Evolutionary conservation across 2,329 filamentous ascomycete species (phyloP).

Genomic region (Trichoderma afroharzianum): DNA sequence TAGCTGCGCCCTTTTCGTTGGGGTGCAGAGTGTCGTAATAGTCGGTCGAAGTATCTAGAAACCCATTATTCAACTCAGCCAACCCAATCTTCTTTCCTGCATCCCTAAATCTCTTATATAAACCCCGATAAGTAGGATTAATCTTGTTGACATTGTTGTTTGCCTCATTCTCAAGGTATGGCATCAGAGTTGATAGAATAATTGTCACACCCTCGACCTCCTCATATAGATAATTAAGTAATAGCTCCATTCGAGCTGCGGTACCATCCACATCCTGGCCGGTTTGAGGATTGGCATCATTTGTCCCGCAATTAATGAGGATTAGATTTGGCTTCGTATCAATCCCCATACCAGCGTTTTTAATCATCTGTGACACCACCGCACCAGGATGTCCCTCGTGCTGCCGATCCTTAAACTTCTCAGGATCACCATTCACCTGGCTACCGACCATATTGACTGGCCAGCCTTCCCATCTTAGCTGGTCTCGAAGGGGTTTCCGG

Average conservation of each 20-base stretch:
- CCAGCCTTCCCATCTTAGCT: not conserved
- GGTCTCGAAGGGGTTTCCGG: not conserved
- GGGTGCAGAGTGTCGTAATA: not conserved
- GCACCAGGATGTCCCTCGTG: not conserved
- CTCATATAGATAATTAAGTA: not conserved
- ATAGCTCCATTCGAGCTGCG: not conserved
- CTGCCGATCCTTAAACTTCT: not conserved
- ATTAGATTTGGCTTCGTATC: not conserved
- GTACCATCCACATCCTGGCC: not conserved
- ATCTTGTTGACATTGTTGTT: not conserved
- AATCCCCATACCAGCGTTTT: not conserved
- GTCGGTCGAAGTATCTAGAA: not conserved
- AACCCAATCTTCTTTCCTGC: not conserved
- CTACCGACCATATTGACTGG: not conserved
- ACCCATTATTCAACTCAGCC: not conserved
- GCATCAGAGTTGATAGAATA: not conserved
- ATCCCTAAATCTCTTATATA: not conserved
- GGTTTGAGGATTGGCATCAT: not conserved
- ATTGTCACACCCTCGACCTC: not conserved
- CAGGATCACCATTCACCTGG: not conserved
- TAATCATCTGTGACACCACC: not conserved
- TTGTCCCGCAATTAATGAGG: not conserved
- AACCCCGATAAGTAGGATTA: not conserved
- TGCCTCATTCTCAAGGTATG: not conserved
- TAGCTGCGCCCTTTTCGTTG: not conserved